Percentiles rank a stretch among this genome's conserved stretches.
These are phyloP conservation scores for Phytophthora parvispora DNA, from an alignment of 352 stramenopile species.

Conservation along the genomic window DNA sequence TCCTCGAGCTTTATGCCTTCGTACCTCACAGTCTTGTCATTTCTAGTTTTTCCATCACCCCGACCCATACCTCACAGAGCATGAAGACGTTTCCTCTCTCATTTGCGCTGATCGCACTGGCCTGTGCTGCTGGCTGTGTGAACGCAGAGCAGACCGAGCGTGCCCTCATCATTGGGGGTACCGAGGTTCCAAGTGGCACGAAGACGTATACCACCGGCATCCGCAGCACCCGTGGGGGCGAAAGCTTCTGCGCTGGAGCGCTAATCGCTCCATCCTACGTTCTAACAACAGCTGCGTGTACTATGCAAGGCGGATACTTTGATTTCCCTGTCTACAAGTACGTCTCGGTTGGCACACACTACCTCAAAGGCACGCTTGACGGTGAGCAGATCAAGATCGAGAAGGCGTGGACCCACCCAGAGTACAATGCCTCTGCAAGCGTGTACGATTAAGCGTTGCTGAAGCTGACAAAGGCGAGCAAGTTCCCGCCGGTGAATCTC, in stretches of 20 bases:
- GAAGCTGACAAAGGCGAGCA: slow-evolving; percentile 36
- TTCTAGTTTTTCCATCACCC: no score
- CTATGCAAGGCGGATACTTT: not conserved
- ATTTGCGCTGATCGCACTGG: no score
- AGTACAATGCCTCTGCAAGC: not conserved
- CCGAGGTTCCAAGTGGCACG: slow-evolving; percentile 30
- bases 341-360: slow-evolving; percentile 6
- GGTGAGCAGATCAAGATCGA: slow-evolving; percentile 16
- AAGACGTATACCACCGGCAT: slow-evolving; percentile 39
- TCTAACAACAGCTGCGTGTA: slow-evolving; percentile 5
- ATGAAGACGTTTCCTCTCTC: no score
- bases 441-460: slow-evolving; percentile 47
- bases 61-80: no score
- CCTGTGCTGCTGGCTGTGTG: no score
- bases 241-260: slow-evolving; percentile 3
- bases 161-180: slow-evolving; percentile 40
- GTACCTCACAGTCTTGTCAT: no score
- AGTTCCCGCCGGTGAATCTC: slow-evolving; percentile 35
- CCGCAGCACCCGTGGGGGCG: slow-evolving; percentile 8
- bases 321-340: not conserved
- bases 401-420: not conserved
- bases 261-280: slow-evolving; percentile 10
- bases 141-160: not conserved
- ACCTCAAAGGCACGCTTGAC: slow-evolving; percentile 4
- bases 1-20: no score